Conservation (phyloP, 2,329 filamentous ascomycete species). For the Endoconidiophora polonica region DNA sequence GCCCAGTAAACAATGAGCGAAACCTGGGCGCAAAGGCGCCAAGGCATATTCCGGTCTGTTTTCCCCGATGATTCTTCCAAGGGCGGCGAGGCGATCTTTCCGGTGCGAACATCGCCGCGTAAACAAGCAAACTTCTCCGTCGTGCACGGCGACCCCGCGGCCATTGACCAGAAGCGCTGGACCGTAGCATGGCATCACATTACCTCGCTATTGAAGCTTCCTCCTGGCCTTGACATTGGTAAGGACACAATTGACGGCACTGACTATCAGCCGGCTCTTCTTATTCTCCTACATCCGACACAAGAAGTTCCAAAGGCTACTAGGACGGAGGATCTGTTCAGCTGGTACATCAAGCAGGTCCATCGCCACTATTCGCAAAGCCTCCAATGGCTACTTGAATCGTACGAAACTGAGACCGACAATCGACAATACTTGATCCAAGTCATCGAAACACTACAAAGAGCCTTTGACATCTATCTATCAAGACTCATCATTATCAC, state of each 20-base stretch:
- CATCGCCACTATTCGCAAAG: conserved; percentile 43
- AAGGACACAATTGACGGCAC: conserved; percentile 36
- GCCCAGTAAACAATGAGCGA: conserved; percentile 2
- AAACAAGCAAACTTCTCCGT: conserved; percentile 2
- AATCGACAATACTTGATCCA: too few relatives aligned
- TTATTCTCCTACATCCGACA: conserved; percentile 34
- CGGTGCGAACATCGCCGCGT: conserved; percentile 10
- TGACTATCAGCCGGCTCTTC: conserved; percentile 34
- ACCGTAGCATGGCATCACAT: conserved; percentile 47
- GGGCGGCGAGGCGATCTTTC: neutral
- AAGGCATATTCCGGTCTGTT: conserved; percentile 37
- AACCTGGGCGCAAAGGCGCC: conserved; percentile 23
- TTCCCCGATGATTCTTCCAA: conserved; percentile 34
- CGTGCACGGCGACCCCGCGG: conserved; percentile 9
- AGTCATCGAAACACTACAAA: too few relatives aligned
- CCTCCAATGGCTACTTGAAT: conserved; percentile 38
- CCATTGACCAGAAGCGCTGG: conserved; percentile 37
- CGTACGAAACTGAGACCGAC: too few relatives aligned
- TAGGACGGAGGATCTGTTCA: conserved; percentile 38
- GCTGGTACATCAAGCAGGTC: conserved; percentile 45
- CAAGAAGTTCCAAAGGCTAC: conserved; percentile 30
- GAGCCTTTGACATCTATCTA: too few relatives aligned
- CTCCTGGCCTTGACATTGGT: conserved; percentile 32
- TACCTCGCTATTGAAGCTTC: conserved; percentile 39
- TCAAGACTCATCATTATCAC: neutral